These are phyloP conservation scores for Telfairia occidentalis DNA, from an alignment of 331 rosid genomes.

Conservation along the genomic window DNA sequence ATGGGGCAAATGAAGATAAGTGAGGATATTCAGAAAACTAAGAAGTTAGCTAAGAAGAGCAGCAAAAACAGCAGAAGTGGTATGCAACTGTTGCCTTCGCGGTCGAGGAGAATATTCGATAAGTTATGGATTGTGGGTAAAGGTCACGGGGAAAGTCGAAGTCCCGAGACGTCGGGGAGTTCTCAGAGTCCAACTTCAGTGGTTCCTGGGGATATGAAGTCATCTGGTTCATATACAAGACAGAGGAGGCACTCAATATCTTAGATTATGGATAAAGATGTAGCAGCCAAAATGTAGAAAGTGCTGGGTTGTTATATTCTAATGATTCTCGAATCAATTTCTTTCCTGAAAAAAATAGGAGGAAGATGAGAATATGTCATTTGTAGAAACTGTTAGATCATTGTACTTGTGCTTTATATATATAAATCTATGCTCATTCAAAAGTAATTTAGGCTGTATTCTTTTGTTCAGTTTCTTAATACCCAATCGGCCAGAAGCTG, in stretches of 20 bases:
- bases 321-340: constrained; percentile 2
- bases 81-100: constrained; percentile 59
- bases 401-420: not conserved
- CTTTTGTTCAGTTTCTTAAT: not conserved
- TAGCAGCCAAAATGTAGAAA: constrained; percentile 46
- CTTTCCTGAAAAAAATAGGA: not conserved
- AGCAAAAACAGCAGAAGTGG: constrained; percentile 83
- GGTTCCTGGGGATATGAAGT: constrained; percentile 59
- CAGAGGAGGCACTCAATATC: constrained; percentile 87
- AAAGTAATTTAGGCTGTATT: not conserved
- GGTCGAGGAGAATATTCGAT: constrained; percentile 85
- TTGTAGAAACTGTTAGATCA: constrained; percentile 1
- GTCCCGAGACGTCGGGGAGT: constrained; percentile 87
- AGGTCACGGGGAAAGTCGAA: constrained; percentile 60
- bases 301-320: constrained; percentile 38
- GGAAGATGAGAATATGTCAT: not conserved
- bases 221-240: constrained; percentile 63
- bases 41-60: constrained; percentile 48
- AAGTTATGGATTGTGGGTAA: constrained; percentile 69
- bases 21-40: constrained; percentile 32
- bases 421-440: not conserved
- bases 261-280: constrained; percentile 23
- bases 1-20: constrained; percentile 43
- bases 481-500: not conserved
- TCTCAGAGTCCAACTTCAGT: constrained; percentile 82